A percentile compares a stretch with the other conserved stretches of the same genome.
phyloP scores from a whole-genome alignment of 2,329 filamentous ascomycete genomes.

The Pyricularia pennisetigena region DNA sequence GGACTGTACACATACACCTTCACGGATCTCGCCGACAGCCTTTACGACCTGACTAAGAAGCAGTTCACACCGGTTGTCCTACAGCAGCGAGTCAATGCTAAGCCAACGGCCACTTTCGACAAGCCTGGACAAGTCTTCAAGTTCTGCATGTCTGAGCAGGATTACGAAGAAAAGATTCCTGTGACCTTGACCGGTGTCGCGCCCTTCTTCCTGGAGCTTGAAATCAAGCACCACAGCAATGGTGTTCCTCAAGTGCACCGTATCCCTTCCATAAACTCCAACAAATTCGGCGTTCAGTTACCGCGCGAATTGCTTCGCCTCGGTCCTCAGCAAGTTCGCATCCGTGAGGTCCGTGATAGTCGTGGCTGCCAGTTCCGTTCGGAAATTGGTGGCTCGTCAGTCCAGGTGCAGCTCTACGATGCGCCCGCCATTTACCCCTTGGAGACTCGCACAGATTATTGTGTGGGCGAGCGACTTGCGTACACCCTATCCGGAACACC shows the following conservation, averaged over 20 bases:
- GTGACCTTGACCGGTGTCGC: slow-evolving; percentile 74
- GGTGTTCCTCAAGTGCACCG: slow-evolving; percentile 71
- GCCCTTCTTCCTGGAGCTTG: slow-evolving; percentile 84
- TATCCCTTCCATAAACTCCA: slow-evolving; percentile 68
- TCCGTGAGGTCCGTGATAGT: slow-evolving; percentile 81
- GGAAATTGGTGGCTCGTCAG: slow-evolving; percentile 40
- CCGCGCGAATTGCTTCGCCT: slow-evolving; percentile 77
- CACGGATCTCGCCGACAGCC: slow-evolving; percentile 68
- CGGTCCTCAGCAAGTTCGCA: slow-evolving; percentile 80
- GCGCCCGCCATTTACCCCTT: slow-evolving; percentile 84
- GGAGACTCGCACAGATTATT: slow-evolving; percentile 79
- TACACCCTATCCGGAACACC: slow-evolving; percentile 86
- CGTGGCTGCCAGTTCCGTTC: slow-evolving; percentile 59
- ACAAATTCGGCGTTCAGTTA: slow-evolving; percentile 70
- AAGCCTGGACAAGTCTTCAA: slow-evolving; percentile 91
- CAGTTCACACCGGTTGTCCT: slow-evolving; percentile 59
- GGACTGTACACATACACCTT: slow-evolving; percentile 85
- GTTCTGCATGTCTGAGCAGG: slow-evolving; percentile 80
- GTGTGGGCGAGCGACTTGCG: slow-evolving; percentile 87
- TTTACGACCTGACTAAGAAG: slow-evolving; percentile 67
- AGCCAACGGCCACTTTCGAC: slow-evolving; percentile 71
- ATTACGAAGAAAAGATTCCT: slow-evolving; percentile 77
- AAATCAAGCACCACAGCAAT: slow-evolving; percentile 83
- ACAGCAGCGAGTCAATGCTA: slow-evolving; percentile 75
- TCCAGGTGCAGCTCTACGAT: slow-evolving; percentile 88